Conservation (phyloP, 2,329 filamentous ascomycete genomes). For the Botryotinia convoluta region DNA sequence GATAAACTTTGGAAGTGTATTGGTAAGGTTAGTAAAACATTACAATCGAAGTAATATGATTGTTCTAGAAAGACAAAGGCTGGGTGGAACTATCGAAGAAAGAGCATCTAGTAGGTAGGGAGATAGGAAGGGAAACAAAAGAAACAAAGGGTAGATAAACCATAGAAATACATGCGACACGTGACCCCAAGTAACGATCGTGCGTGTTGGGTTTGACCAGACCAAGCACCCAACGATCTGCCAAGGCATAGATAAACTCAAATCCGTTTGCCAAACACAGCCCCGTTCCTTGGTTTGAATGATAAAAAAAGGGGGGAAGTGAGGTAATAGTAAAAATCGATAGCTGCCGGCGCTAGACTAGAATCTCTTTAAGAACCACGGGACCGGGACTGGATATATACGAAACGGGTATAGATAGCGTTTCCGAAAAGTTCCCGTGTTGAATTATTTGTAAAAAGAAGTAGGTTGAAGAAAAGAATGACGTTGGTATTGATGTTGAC, state of each 20-base stretch:
- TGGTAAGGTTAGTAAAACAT: too few relatives aligned
- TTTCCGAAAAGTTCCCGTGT: not conserved
- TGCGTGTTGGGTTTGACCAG: not conserved
- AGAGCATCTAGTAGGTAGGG: not conserved
- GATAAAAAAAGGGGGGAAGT: not conserved
- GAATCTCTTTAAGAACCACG: not conserved
- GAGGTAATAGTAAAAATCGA: not conserved
- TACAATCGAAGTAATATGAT: not conserved
- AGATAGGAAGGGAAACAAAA: not conserved
- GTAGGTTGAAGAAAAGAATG: not conserved
- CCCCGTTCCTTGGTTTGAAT: not conserved
- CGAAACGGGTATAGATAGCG: not conserved
- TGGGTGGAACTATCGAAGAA: not conserved
- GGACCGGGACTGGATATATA: not conserved
- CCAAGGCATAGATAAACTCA: not conserved
- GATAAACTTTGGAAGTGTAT: not conserved
- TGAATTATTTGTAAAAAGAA: not conserved
- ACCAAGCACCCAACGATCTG: not conserved
- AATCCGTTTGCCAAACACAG: not conserved
- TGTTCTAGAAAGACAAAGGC: not conserved
- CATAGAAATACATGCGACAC: not conserved
- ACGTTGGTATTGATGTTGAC: not conserved
- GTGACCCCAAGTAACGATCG: not conserved
- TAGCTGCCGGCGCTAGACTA: not conserved
- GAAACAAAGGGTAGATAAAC: not conserved